These are phyloP conservation scores for Ogataea haglerorum DNA, from an alignment of 805 yeast genomes.

Conservation along the genomic window DNA sequence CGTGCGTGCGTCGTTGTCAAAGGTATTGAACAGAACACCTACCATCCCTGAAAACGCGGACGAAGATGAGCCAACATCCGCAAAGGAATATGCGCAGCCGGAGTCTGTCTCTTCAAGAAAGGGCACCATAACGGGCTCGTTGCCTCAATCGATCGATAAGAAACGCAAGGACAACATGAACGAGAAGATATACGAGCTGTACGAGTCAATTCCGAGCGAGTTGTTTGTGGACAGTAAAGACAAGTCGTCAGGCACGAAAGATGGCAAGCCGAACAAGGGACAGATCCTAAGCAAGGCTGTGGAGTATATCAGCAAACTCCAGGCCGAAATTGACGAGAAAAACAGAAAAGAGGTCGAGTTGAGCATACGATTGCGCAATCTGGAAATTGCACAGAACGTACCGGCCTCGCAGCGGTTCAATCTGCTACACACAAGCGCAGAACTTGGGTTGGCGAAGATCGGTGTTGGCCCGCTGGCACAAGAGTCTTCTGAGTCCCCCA, in stretches of 20 bases:
- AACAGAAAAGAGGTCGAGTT: constrained; percentile 78
- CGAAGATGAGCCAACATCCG: constrained; percentile 10
- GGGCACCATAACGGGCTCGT: constrained; percentile 16
- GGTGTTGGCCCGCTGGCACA: constrained; percentile 81
- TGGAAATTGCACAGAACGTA: constrained; percentile 44
- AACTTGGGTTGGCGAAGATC: constrained; percentile 65
- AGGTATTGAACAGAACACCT: constrained; percentile 15
- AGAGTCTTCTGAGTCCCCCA: constrained; percentile 7
- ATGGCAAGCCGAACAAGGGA: constrained; percentile 83
- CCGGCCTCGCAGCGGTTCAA: constrained; percentile 38
- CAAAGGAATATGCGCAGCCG: constrained; percentile 5
- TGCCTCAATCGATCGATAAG: constrained; percentile 36
- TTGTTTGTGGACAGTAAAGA: constrained; percentile 40
- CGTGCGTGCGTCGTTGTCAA: constrained; percentile 22
- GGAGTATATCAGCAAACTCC: constrained; percentile 64
- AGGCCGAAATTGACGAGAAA: constrained; percentile 70
- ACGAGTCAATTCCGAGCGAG: constrained; percentile 32
- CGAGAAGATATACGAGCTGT: constrained; percentile 51
- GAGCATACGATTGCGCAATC: constrained; percentile 52
- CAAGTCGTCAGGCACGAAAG: constrained; percentile 66
- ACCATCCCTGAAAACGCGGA: constrained; percentile 20
- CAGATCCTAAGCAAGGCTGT: constrained; percentile 74
- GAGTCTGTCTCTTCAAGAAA: constrained; percentile 16
- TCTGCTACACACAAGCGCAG: constrained; percentile 72
- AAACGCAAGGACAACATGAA: constrained; percentile 56